phyloP scores from a whole-genome alignment of 2,329 filamentous ascomycete species.

The Aspergillus luchuensis region DNA sequence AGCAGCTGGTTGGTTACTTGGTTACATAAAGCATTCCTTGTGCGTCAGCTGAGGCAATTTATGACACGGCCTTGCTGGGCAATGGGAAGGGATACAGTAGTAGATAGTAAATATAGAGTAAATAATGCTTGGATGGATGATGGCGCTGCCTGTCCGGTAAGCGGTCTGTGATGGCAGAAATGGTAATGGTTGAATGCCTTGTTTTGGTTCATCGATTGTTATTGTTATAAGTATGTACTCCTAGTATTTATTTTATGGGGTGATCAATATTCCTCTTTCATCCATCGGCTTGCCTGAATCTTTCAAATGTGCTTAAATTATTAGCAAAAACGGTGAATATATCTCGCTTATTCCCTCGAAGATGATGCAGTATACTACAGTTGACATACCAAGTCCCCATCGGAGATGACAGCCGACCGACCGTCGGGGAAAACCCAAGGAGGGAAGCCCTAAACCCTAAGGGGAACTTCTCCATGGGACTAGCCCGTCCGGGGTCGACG shows the following conservation, averaged over 20 bases:
- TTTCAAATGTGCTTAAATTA: too few relatives aligned
- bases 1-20: neutral
- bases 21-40: neutral
- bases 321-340: too few relatives aligned
- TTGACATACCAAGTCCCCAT: neutral
- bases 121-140: neutral
- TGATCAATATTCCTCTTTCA: too few relatives aligned
- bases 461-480: conserved; percentile 5
- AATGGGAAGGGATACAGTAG: neutral
- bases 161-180: conserved; percentile 2
- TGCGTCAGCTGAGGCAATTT: neutral
- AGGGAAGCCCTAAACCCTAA: conserved; percentile 29
- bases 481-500: conserved; percentile 14
- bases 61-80: neutral
- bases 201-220: neutral
- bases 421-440: neutral
- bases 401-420: conserved; percentile 10
- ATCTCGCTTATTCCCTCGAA: too few relatives aligned
- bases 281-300: too few relatives aligned
- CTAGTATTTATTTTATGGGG: too few relatives aligned
- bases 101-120: neutral
- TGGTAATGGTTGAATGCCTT: neutral
- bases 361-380: too few relatives aligned
- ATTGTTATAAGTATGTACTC: too few relatives aligned
- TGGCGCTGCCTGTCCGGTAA: neutral